Percentiles rank a stretch among this genome's conserved stretches.
These are phyloP conservation scores for Verticillium albo-atrum DNA, from an alignment of 2,329 filamentous ascomycete species.

Conservation along the genomic window DNA sequence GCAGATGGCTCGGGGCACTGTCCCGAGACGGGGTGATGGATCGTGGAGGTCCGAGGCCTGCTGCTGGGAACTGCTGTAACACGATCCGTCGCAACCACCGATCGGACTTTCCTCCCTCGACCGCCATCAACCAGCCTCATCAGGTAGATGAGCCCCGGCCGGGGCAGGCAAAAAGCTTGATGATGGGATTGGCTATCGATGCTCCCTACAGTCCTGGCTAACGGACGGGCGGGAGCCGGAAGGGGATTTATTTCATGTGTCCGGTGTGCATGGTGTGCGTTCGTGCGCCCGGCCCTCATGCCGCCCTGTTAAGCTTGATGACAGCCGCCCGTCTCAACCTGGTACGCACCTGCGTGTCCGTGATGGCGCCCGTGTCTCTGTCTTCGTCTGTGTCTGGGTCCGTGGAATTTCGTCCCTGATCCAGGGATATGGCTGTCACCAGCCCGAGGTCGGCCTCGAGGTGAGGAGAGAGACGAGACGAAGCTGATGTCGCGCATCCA, in stretches of 20 bases:
- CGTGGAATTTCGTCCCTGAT: background rate
- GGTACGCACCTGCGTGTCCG: background rate
- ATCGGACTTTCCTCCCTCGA: background rate
- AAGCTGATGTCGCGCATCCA: background rate
- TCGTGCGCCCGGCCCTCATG: background rate
- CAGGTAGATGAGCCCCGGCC: background rate
- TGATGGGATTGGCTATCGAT: conserved; percentile 4
- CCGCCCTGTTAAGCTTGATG: background rate
- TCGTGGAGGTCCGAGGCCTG: background rate
- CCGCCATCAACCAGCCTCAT: background rate
- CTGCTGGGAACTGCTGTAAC: conserved; percentile 6
- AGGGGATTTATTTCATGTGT: background rate
- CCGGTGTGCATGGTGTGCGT: background rate
- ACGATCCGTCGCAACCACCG: conserved; percentile 10
- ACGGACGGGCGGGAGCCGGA: background rate
- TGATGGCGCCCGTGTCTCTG: background rate
- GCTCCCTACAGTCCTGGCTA: background rate
- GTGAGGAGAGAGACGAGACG: background rate
- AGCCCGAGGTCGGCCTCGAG: too few relatives aligned
- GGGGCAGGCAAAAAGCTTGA: conserved; percentile 8
- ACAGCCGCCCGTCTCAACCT: background rate
- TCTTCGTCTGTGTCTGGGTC: background rate
- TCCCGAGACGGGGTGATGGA: conserved; percentile 7
- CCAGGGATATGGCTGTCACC: too few relatives aligned
- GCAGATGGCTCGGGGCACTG: conserved; percentile 4